These are phyloP conservation scores for Aspergillus bridgeri DNA, from an alignment of 495 filamentous ascomycete genomes.

Conservation along the genomic window DNA sequence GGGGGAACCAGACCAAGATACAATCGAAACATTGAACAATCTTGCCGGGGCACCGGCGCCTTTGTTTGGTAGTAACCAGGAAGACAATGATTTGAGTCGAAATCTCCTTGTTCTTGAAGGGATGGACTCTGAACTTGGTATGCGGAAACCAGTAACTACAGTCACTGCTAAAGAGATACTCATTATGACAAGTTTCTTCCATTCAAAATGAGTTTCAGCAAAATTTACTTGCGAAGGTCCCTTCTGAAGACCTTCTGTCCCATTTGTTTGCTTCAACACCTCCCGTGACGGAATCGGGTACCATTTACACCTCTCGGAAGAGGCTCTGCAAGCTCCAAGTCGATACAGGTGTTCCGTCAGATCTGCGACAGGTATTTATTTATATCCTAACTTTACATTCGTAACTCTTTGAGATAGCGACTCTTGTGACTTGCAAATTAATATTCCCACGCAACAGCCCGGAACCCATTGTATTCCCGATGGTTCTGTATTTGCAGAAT, in stretches of 20 bases:
- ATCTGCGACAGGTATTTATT: background rate
- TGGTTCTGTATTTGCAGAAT: constrained; percentile 18
- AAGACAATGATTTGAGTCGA: constrained; percentile 17
- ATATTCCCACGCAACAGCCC: background rate
- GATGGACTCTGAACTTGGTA: constrained; percentile 40
- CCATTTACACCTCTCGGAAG: background rate
- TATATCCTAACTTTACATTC: background rate
- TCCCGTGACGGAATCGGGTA: constrained; percentile 6
- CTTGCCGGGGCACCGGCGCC: constrained; percentile 38
- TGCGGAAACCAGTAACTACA: constrained; percentile 5
- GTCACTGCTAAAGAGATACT: background rate
- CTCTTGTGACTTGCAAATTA: background rate
- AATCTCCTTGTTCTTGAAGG: constrained; percentile 49
- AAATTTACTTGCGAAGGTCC: constrained; percentile 19
- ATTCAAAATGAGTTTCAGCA: constrained; percentile 19
- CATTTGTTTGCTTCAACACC: constrained; percentile 9
- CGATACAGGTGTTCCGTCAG: background rate
- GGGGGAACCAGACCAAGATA: constrained; percentile 38
- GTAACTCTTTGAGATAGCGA: background rate
- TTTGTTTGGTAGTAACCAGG: constrained; percentile 36
- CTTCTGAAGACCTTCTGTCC: constrained; percentile 8
- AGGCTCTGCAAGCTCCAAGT: background rate
- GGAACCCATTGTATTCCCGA: constrained; percentile 20
- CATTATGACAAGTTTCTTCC: constrained; percentile 12
- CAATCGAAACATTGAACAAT: constrained; percentile 44